Percentiles rank a stretch among this genome's conserved stretches.
Conservation (phyloP, 2,329 filamentous ascomycete genomes). For the Ceratocystis ficicola region DNA sequence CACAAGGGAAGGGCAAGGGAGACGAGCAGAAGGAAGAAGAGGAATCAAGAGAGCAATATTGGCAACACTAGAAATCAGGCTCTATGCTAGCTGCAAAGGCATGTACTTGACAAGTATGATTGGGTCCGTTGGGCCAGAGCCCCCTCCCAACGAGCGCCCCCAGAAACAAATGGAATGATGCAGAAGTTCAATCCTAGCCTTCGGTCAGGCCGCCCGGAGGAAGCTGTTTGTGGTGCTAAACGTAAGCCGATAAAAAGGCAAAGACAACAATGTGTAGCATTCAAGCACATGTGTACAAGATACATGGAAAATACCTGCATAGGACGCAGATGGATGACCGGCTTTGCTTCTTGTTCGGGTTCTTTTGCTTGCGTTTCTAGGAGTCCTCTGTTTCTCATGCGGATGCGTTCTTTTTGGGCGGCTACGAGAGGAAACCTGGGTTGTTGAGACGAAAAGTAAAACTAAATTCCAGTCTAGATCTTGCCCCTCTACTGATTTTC, state of each 20-base stretch:
- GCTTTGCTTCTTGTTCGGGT: too few species aligned
- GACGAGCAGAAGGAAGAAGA: neutral
- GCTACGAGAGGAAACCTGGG: too few species aligned
- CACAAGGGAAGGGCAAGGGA: neutral
- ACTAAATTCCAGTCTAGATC: too few species aligned
- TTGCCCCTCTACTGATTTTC: too few species aligned
- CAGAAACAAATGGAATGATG: conserved; percentile 2
- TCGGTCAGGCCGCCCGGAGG: conserved; percentile 2
- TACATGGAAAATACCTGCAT: neutral
- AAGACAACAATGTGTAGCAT: neutral
- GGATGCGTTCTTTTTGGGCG: too few species aligned
- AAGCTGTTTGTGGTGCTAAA: neutral
- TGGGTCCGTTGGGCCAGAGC: neutral
- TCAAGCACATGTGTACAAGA: too few species aligned
- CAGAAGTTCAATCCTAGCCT: conserved; percentile 2
- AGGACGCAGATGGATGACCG: too few species aligned
- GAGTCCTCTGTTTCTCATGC: too few species aligned
- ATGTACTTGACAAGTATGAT: neutral
- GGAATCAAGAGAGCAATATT: neutral
- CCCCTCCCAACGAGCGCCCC: neutral
- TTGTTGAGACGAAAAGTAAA: too few species aligned
- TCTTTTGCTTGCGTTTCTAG: too few species aligned
- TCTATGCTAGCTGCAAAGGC: neutral
- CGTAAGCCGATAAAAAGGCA: neutral
- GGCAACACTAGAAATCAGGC: neutral